These are phyloP conservation scores for Rhododendron molle DNA, from an alignment of 148 eudicot species.

Conservation along the genomic window DNA sequence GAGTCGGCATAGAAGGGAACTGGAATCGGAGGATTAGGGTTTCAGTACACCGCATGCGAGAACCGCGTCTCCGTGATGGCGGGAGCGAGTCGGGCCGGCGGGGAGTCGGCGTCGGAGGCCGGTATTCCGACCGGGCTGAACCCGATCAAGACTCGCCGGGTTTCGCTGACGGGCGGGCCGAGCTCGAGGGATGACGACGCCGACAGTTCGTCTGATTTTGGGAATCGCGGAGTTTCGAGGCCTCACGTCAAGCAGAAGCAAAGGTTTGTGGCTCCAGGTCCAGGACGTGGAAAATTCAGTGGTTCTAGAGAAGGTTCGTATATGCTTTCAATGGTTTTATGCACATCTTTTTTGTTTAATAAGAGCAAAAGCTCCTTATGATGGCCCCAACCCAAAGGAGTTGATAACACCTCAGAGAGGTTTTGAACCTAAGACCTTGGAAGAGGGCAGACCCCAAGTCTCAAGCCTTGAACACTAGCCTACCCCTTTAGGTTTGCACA, in stretches of 20 bases:
- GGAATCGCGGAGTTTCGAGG: slow-evolving; percentile 12
- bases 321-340: background rate
- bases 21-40: background rate
- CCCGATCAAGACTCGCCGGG: slow-evolving; percentile 56
- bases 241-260: slow-evolving; percentile 30
- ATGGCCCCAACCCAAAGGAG: no score
- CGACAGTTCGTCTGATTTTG: slow-evolving; percentile 18
- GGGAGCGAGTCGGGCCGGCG: slow-evolving; percentile 30
- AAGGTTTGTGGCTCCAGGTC: slow-evolving; percentile 20
- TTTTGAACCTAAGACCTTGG: no score
- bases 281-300: slow-evolving; percentile 17
- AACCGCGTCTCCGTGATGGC: slow-evolving; percentile 15
- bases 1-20: background rate
- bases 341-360: background rate
- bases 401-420: no score
- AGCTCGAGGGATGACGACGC: slow-evolving; percentile 13
- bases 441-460: no score
- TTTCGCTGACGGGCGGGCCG: slow-evolving; percentile 12
- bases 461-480: no score
- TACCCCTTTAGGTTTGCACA: no score
- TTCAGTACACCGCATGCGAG: background rate
- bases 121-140: slow-evolving; percentile 57
- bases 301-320: slow-evolving; percentile 26
- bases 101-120: slow-evolving; percentile 27
- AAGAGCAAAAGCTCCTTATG: background rate